Percentiles rank a stretch among this genome's conserved stretches.
Conservation (phyloP, 768 basidiomycete species). For the Suillus placidus region DNA sequence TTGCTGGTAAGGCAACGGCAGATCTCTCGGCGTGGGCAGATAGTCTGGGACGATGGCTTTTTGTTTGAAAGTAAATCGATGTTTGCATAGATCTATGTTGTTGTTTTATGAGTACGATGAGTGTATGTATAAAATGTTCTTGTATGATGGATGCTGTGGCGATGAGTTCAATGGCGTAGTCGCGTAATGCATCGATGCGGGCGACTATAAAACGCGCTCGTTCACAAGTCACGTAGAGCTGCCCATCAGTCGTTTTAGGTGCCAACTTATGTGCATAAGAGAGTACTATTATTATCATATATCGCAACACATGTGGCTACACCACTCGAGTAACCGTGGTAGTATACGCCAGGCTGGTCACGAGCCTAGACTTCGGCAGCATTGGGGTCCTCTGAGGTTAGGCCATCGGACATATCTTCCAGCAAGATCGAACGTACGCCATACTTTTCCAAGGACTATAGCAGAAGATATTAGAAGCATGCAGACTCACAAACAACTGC, state of each 20-base stretch:
- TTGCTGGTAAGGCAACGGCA: constrained; percentile 28
- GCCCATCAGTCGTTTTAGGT: not conserved
- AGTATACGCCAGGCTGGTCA: too few relatives aligned
- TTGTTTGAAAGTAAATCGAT: constrained; percentile 29
- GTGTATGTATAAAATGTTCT: not conserved
- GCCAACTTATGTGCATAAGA: not conserved
- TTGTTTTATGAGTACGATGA: not conserved
- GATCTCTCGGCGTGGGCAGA: constrained; percentile 42
- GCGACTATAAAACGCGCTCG: not conserved
- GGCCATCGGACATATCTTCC: constrained; percentile 19
- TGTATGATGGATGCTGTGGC: not conserved
- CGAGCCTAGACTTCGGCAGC: constrained; percentile 93
- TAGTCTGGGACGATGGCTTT: constrained; percentile 41
- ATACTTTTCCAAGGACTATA: constrained; percentile 87
- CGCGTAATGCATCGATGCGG: not conserved
- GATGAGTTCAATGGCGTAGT: not conserved
- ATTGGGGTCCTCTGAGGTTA: constrained; percentile 82
- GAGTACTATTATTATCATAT: too few relatives aligned
- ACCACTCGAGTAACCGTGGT: too few relatives aligned
- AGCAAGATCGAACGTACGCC: constrained; percentile 66
- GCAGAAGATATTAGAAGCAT: constrained; percentile 23
- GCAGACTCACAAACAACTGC: constrained; percentile 9
- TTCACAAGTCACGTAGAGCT: not conserved
- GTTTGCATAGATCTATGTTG: constrained; percentile 1
- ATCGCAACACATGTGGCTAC: too few relatives aligned